Evolutionary conservation across 495 filamentous ascomycete species (phyloP), one percentile per base, ranked within the genome.

Genomic region (Penicillium crystallinum): DNA sequence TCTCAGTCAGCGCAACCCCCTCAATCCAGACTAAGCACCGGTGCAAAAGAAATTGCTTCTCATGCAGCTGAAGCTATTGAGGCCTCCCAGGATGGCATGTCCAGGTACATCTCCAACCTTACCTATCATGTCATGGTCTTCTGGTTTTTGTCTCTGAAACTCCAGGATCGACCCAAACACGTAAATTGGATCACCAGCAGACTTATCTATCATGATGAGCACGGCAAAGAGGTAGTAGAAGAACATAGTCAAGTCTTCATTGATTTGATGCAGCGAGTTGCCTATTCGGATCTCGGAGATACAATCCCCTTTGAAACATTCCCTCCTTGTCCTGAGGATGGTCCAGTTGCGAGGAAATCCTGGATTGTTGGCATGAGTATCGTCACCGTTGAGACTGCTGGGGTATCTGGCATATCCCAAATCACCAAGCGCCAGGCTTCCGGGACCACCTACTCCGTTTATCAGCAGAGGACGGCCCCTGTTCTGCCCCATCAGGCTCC

Each of bases 91-190:
- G 72, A 77, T 45, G 71, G 61, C 11, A 72, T 75, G 63, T 73
- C 72, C 15, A 89, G 91, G 64, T 99, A 99, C 64, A 89, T 97
- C 25, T 91, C 91, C 63, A 85, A 89, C 1, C 73, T 97, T 21
- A 91, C 93, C 6, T 95, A 96, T 64, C 90, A 97, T 67, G 90
- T 95, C 58, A 90, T 97, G 57, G 88, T 89, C 3, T 96, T 95
- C 59, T 99, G 95, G 95, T 97, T 96, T 65, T 73, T 97, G 46
- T 87, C 89, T 6, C 65, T 97, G 53, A 91, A 87, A 64, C 77
- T 96, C 29, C 76, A 83, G 35, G 90, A 97, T 55, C 85, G 95
- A 23, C 78, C 83, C 15, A 89, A 83, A 53, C 86, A 95, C 53
- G 88, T 95, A 39, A 81, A 83, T 39, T 97, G 90, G 90, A 96